Conservation (phyloP, 2,329 filamentous ascomycete species). For the Simplicillium aogashimaense region DNA sequence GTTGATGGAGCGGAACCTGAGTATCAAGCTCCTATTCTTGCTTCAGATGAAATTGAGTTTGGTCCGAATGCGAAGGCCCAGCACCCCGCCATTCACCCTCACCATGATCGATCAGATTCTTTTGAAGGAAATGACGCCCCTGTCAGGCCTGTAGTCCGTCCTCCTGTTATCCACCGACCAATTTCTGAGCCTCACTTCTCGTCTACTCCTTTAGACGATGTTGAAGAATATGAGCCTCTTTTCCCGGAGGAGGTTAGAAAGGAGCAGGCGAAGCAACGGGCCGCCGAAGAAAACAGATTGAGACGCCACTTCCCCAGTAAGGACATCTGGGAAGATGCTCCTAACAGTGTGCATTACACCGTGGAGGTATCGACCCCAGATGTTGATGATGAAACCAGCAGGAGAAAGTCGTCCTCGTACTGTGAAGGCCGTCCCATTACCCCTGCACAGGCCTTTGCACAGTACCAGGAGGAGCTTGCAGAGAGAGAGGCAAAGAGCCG, state of each 20-base stretch:
- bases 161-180: conserved; percentile 49
- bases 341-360: conserved; percentile 68
- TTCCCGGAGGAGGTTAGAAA: conserved; percentile 70
- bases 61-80: conserved; percentile 57
- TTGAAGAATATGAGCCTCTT: conserved; percentile 89
- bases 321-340: conserved; percentile 95
- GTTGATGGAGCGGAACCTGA: conserved; percentile 49
- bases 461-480: conserved; percentile 44
- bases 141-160: conserved; percentile 55
- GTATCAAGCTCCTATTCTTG: conserved; percentile 72
- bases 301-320: conserved; percentile 79
- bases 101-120: conserved; percentile 4
- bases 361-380: conserved; percentile 77
- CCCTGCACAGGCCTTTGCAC: conserved; percentile 55
- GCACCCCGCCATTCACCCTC: conserved; percentile 72
- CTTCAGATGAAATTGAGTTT: conserved; percentile 77
- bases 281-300: conserved; percentile 36
- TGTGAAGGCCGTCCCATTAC: conserved; percentile 35
- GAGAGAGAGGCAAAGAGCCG: conserved; percentile 14
- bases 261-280: conserved; percentile 26
- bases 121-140: conserved; percentile 42
- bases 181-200: conserved; percentile 41
- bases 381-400: conserved; percentile 28
- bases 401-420: conserved; percentile 18
- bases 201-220: conserved; percentile 70